phyloP scores from a whole-genome alignment of 345 rosid genomes.

The Salix udensis region DNA sequence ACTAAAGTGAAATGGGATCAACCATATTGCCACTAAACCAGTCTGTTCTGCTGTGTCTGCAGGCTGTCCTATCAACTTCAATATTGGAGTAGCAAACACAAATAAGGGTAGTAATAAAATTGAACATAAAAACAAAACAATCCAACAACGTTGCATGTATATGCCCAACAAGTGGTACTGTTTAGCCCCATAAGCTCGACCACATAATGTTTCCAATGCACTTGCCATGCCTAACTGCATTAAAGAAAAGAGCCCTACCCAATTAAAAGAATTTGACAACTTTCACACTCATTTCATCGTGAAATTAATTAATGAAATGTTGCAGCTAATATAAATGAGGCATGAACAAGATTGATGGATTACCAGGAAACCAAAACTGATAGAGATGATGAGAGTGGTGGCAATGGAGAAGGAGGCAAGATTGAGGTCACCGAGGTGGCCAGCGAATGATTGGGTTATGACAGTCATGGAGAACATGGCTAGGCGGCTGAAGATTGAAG shows the following conservation, averaged over 20 bases:
- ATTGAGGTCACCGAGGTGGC: conserved; percentile 44
- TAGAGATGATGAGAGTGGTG: conserved; percentile 45
- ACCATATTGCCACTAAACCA: conserved; percentile 48
- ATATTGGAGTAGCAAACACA: conserved; percentile 40
- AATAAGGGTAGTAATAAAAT: conserved; percentile 43
- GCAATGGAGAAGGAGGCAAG: conserved; percentile 60
- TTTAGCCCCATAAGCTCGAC: conserved; percentile 57
- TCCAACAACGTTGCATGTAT: conserved; percentile 55
- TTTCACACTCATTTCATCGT: neutral
- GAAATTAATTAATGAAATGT: neutral
- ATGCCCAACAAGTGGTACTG: conserved; percentile 43
- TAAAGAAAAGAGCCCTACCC: neutral
- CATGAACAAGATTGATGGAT: neutral
- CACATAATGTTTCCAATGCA: conserved; percentile 53
- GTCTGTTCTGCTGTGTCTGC: conserved; percentile 43
- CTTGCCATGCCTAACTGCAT: conserved; percentile 56
- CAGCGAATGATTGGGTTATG: conserved; percentile 46
- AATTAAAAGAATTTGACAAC: neutral
- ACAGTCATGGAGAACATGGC: conserved; percentile 50
- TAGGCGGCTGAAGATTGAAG: conserved; percentile 49
- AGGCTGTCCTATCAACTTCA: conserved; percentile 52
- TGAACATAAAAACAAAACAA: conserved; percentile 41
- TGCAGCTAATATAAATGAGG: neutral
- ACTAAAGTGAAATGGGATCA: conserved; percentile 54
- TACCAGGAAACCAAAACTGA: conserved; percentile 50